A percentile compares a stretch with the other conserved stretches of the same genome.
phyloP scores from a whole-genome alignment of 345 rosid species.

The Citrus inodora region DNA sequence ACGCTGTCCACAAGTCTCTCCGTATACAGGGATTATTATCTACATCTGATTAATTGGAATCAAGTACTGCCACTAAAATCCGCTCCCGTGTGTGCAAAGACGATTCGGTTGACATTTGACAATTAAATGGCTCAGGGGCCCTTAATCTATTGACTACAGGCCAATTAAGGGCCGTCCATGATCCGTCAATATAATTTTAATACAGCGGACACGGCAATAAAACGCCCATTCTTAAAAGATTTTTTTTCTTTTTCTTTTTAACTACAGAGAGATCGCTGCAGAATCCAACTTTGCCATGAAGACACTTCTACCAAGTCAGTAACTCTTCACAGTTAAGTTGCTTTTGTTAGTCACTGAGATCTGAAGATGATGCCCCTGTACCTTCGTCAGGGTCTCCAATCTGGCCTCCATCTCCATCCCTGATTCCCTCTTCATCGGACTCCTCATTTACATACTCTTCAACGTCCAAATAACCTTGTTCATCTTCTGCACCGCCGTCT shows the following conservation, averaged over 20 bases:
- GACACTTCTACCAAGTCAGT: background rate
- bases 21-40: too few relatives aligned
- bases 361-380: slow-evolving; percentile 39
- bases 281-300: background rate
- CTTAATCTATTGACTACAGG: too few relatives aligned
- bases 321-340: background rate
- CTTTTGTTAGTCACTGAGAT: slow-evolving; percentile 40
- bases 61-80: too few relatives aligned
- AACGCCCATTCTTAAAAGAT: background rate
- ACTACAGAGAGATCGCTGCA: background rate
- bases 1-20: too few relatives aligned
- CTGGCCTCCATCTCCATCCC: slow-evolving; percentile 25
- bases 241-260: too few relatives aligned
- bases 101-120: too few relatives aligned
- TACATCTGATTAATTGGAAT: too few relatives aligned
- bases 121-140: too few relatives aligned
- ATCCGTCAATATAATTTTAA: too few relatives aligned
- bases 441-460: slow-evolving; percentile 46
- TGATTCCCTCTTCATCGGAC: slow-evolving; percentile 37
- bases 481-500: slow-evolving; percentile 29
- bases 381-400: slow-evolving; percentile 37
- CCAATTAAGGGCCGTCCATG: background rate
- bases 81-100: too few relatives aligned
- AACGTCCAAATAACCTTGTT: slow-evolving; percentile 36
- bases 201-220: background rate